phyloP scores from a whole-genome alignment of 306 rosid genomes.

The Vachellia collinsii region DNA sequence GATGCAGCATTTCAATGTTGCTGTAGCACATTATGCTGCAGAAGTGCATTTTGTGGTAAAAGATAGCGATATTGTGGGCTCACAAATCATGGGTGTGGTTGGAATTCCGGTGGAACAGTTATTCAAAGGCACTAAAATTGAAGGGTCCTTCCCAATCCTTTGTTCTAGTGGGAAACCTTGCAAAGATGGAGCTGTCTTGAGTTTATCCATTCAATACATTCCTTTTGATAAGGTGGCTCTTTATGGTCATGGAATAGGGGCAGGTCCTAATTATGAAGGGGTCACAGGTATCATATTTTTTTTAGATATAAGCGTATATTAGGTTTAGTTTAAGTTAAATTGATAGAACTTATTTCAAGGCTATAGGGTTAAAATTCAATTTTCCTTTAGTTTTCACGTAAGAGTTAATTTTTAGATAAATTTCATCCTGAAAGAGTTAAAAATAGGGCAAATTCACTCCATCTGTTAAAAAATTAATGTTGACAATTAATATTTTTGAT shows the following conservation, averaged over 20 bases:
- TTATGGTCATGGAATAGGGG: constrained; percentile 50
- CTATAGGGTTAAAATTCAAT: no score
- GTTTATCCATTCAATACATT: constrained; percentile 67
- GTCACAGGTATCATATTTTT: constrained; percentile 43
- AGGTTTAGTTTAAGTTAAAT: no score
- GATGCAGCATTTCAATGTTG: constrained; percentile 80
- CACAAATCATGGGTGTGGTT: constrained; percentile 75
- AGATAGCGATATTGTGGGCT: constrained; percentile 74
- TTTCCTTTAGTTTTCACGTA: no score
- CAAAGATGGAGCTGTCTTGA: constrained; percentile 63
- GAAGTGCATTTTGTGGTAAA: constrained; percentile 81
- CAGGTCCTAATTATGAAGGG: constrained; percentile 56
- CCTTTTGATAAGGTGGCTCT: constrained; percentile 52
- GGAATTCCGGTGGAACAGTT: constrained; percentile 69
- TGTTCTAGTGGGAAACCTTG: constrained; percentile 62
- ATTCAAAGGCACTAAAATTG: constrained; percentile 48
- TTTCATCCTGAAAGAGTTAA: no score
- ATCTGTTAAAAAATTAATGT: no score
- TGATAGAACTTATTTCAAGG: no score
- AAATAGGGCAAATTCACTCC: no score
- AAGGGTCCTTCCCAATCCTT: constrained; percentile 69
- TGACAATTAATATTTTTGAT: no score
- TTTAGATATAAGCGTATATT: no score
- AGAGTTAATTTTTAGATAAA: no score
- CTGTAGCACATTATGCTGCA: constrained; percentile 78